phyloP scores from a whole-genome alignment of 2,329 filamentous ascomycete genomes.

The Curvularia verruculosa region DNA sequence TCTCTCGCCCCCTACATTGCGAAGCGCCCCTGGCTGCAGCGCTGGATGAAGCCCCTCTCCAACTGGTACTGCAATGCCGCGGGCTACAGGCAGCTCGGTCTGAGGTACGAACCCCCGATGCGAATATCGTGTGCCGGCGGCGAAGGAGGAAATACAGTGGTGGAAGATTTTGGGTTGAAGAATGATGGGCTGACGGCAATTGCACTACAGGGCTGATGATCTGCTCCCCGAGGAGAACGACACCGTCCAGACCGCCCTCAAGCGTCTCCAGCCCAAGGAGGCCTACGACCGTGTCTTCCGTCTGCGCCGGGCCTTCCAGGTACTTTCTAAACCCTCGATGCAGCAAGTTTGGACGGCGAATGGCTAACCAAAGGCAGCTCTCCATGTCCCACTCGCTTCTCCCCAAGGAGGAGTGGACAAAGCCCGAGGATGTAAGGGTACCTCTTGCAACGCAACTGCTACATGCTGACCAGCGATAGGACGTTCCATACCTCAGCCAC shows the following conservation, averaged over 20 bases:
- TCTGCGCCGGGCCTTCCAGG: constrained; percentile 92
- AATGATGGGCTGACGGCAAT: constrained; percentile 39
- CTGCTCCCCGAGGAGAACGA: constrained; percentile 93
- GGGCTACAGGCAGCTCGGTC: constrained; percentile 90
- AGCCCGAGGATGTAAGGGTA: constrained; percentile 65
- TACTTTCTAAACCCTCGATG: constrained; percentile 46
- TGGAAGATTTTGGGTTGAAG: constrained; percentile 8
- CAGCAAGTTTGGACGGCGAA: neutral
- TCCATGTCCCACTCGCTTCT: constrained; percentile 70
- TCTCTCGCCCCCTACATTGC: constrained; percentile 77
- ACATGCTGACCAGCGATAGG: constrained; percentile 55
- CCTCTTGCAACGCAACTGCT: neutral
- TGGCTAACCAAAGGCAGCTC: constrained; percentile 56
- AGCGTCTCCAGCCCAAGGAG: constrained; percentile 87
- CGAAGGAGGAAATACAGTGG: neutral
- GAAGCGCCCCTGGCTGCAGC: constrained; percentile 85
- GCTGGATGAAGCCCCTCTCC: constrained; percentile 78
- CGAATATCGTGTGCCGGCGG: neutral
- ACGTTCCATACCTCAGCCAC: constrained; percentile 68
- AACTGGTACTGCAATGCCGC: constrained; percentile 88
- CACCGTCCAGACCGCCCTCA: constrained; percentile 82
- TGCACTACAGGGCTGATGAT: constrained; percentile 78
- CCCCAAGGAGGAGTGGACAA: constrained; percentile 70
- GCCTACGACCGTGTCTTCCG: constrained; percentile 97
- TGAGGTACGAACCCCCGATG: constrained; percentile 68